Percentiles rank a stretch among this genome's conserved stretches.
Evolutionary conservation across 140 eudicot genomes (phyloP).

Genomic region (Stevia rebaudiana): DNA sequence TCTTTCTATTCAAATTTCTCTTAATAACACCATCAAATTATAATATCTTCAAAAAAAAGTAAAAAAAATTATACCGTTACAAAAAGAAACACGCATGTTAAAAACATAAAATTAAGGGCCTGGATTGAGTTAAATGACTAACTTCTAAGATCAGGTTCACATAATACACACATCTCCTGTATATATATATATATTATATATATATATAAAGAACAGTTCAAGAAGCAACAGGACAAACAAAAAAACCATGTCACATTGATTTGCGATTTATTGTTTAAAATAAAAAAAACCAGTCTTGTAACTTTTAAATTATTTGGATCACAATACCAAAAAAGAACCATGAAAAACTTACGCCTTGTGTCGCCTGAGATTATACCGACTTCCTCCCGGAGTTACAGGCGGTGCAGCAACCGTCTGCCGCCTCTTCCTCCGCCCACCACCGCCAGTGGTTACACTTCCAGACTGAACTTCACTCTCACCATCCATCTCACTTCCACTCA

Average conservation of each 20-base stretch:
- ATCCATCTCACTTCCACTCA: conserved; percentile 55
- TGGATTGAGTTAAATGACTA: too few relatives aligned
- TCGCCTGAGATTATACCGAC: conserved; percentile 82
- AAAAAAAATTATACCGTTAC: too few relatives aligned
- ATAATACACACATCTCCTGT: too few relatives aligned
- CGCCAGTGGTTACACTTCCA: conserved; percentile 57
- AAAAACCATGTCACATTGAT: neutral
- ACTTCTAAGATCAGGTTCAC: too few relatives aligned
- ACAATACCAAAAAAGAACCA: conserved; percentile 3
- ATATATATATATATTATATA: too few relatives aligned
- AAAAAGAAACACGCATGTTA: too few relatives aligned
- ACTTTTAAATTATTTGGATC: neutral
- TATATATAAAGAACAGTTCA: neutral
- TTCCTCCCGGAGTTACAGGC: conserved; percentile 50
- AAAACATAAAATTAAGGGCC: too few relatives aligned
- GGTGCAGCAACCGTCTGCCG: conserved; percentile 48
- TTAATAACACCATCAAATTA: too few relatives aligned
- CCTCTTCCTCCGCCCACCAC: conserved; percentile 69
- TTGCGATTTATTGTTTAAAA: conserved; percentile 3
- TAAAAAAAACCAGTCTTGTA: neutral
- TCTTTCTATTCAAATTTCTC: too few relatives aligned
- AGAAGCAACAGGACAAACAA: neutral
- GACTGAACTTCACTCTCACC: conserved; percentile 65
- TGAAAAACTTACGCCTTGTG: conserved; percentile 59
- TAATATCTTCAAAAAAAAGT: too few relatives aligned